Percentiles rank a stretch among this genome's conserved stretches.
Conservation (phyloP, 1,284 basidiomycete genomes). For the Marasmius fiardii region DNA sequence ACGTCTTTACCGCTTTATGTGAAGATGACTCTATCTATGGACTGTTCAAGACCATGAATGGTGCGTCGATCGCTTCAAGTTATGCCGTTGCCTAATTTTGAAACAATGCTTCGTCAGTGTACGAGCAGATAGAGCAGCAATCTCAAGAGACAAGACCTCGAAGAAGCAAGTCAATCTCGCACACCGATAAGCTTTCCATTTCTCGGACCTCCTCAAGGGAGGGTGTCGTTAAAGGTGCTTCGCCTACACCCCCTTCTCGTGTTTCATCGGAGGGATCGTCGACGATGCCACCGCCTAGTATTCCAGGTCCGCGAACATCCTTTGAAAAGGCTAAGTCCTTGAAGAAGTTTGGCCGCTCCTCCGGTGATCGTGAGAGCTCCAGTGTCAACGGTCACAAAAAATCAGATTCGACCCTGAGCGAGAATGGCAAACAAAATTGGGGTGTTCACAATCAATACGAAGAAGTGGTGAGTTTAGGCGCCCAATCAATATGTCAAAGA, state of each 20-base stretch:
- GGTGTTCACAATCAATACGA: conserved; percentile 18
- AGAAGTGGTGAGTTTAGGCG: conserved; percentile 5
- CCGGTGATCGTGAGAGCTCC: conserved; percentile 38
- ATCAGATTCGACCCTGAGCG: conserved; percentile 51
- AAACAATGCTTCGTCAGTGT: conserved; percentile 43
- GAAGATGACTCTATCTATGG: conserved; percentile 85
- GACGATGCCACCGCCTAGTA: conserved; percentile 23
- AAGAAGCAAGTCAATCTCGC: conserved; percentile 67
- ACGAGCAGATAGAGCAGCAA: conserved; percentile 72
- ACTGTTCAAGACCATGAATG: conserved; percentile 84
- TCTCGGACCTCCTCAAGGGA: conserved; percentile 38
- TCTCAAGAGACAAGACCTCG: conserved; percentile 54
- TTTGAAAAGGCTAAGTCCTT: conserved; percentile 55
- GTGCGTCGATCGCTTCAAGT: conserved; percentile 36
- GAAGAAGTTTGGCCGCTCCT: conserved; percentile 53
- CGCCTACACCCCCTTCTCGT: conserved; percentile 13
- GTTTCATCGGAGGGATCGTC: conserved; percentile 40
- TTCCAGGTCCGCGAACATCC: conserved; percentile 42
- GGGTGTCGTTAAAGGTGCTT: conserved; percentile 28
- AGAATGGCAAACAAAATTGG: conserved; percentile 36
- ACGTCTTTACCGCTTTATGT: conserved; percentile 82
- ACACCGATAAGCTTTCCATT: conserved; percentile 34
- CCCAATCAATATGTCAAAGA: neutral
- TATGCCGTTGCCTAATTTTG: conserved; percentile 1
- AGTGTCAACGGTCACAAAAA: conserved; percentile 44